These are phyloP conservation scores for Roridomyces roridus DNA, from an alignment of 768 basidiomycete species.

Conservation along the genomic window DNA sequence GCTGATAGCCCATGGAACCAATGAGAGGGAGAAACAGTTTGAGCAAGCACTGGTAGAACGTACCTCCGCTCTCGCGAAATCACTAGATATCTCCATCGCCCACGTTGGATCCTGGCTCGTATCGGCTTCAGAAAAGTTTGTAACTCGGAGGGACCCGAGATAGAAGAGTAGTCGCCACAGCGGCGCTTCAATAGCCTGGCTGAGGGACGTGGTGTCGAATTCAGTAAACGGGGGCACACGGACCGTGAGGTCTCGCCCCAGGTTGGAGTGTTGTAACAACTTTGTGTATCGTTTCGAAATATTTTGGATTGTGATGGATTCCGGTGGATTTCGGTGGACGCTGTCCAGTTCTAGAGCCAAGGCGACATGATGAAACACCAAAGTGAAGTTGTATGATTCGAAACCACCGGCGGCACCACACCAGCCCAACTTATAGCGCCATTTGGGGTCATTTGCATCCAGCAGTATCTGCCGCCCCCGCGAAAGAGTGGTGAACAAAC, in stretches of 20 bases:
- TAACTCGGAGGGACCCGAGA: background rate
- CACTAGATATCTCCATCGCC: background rate
- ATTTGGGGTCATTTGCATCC: background rate
- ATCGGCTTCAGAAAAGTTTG: no score
- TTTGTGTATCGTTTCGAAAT: background rate
- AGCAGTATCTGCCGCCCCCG: no score
- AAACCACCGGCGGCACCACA: no score
- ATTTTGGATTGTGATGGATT: background rate
- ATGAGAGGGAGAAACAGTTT: no score
- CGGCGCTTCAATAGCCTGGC: background rate
- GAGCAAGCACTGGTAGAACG: no score
- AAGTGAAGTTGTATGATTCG: background rate
- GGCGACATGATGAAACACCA: background rate
- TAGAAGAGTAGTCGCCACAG: background rate
- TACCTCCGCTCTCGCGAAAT: background rate
- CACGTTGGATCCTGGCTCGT: background rate
- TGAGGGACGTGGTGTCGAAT: background rate
- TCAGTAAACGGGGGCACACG: background rate
- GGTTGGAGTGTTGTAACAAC: background rate
- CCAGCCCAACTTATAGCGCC: background rate
- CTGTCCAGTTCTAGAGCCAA: background rate
- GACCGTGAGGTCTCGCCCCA: background rate
- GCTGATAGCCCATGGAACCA: no score
- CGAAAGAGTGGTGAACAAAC: background rate
- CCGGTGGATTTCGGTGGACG: background rate